Evolutionary conservation across 768 basidiomycete genomes (phyloP).

Genomic region (Cystofilobasidium ferigula): DNA sequence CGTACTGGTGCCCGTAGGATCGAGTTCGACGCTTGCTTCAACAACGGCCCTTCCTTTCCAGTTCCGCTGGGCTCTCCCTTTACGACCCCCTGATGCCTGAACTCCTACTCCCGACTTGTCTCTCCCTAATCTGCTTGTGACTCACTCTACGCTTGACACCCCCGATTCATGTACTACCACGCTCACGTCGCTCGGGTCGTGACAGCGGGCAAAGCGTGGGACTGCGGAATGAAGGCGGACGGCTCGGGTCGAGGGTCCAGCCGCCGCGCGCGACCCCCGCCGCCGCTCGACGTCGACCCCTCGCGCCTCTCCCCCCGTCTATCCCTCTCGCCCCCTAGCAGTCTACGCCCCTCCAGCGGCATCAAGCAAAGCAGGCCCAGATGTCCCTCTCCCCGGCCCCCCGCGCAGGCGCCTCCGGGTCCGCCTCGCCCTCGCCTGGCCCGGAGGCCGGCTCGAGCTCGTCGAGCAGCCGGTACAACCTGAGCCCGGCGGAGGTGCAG

Average conservation of each 20-base stretch:
- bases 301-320: neutral
- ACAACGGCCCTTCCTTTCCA: neutral
- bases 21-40: neutral
- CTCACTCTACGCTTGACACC: too few species aligned
- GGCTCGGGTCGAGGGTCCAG: too few species aligned
- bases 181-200: too few species aligned
- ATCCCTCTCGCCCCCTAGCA: too few species aligned
- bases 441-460: constrained; percentile 1
- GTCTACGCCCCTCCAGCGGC: neutral
- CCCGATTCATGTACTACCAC: too few species aligned
- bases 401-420: neutral
- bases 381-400: constrained; percentile 1
- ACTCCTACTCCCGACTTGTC: too few species aligned
- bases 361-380: neutral
- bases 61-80: neutral
- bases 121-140: too few species aligned
- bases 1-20: too few species aligned
- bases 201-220: too few species aligned
- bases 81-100: too few species aligned
- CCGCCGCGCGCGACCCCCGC: too few species aligned
- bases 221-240: too few species aligned
- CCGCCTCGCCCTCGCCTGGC: constrained; percentile 12
- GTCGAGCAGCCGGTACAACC: constrained; percentile 13
- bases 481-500: constrained; percentile 23
- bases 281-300: neutral